Evolutionary conservation across 2,329 filamentous ascomycete species (phyloP), one percentile per base, ranked within the genome.

Genomic region (Cadophora malorum): DNA sequence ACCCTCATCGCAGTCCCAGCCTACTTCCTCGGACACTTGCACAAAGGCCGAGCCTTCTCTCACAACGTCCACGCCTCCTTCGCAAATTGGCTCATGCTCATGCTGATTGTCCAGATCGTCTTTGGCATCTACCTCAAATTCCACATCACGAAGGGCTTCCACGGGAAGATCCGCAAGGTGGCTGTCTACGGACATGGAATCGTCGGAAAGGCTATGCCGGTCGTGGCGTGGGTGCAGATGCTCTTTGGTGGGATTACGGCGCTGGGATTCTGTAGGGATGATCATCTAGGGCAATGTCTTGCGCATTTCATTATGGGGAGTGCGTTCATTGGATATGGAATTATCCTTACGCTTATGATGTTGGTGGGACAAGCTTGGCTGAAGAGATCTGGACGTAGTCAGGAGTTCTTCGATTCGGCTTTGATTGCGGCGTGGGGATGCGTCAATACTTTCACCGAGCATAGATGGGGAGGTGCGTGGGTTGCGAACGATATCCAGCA

Each of bases 231-330:
- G 96, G 85, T 90, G 6, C 96, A 99, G 82, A 96, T 99, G 89
- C 79, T 99, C 7, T 97, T 99, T 79, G 96, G 96, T 62, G 96
- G 94, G 49, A 97, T 99, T 76, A 95, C 95, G 0, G 86, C 92
- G 4, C 84, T 97, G 66, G 96, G 96, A 25, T 98, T 97, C 83
- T 99, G 96, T 79, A 91, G 93, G 73, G 93, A 86, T 64, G 94
- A 98, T 67, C 95, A 99, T 77, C 79, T 94, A 0, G 95, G 94
- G 38, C 96, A 99, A 80, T 99, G 96, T 80, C 82, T 92, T 52
- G 96, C 96, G 1, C 96, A 99, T 80, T 99, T 98, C 80, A 99
- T 98, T 79, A 99, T 99, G 96, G 96, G 96, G 55, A 91, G 92
- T 73, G 94, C 95, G 0, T 99, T 99, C 78, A 95, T 99, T 74